Conservation (phyloP, 1,284 basidiomycete species). For the Irpex sp. region DNA sequence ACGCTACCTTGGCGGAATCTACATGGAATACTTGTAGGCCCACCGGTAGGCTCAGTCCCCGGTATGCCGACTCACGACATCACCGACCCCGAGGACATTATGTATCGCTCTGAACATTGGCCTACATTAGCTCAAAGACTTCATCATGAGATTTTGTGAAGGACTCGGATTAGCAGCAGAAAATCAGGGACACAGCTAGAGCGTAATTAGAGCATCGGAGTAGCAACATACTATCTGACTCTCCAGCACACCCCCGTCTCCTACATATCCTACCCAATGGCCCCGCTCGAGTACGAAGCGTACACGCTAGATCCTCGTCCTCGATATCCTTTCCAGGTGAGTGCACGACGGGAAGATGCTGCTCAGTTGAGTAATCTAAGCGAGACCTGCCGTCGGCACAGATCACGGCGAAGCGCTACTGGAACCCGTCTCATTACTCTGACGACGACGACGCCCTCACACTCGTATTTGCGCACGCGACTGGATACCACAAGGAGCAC, state of each 20-base stretch:
- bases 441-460: conserved; percentile 41
- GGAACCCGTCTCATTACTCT: conserved; percentile 30
- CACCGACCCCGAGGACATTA: background rate
- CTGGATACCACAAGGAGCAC: conserved; percentile 52
- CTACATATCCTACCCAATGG: background rate
- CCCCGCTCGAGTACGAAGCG: conserved; percentile 19
- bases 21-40: background rate
- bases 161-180: too few species aligned
- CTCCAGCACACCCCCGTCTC: background rate
- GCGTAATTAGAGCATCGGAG: background rate
- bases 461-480: conserved; percentile 48
- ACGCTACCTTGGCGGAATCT: background rate
- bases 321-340: conserved; percentile 40
- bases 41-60: background rate
- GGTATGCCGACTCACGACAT: background rate
- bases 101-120: background rate
- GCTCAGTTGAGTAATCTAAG: background rate
- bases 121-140: background rate
- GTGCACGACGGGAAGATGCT: background rate
- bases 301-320: conserved; percentile 52
- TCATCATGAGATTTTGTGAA: background rate
- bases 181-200: background rate
- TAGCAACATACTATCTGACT: too few species aligned
- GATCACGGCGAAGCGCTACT: conserved; percentile 45
- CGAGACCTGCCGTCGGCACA: background rate